Base-by-base conservation (phyloP, 345 rosid species). In the Citrus australasica region DNA sequence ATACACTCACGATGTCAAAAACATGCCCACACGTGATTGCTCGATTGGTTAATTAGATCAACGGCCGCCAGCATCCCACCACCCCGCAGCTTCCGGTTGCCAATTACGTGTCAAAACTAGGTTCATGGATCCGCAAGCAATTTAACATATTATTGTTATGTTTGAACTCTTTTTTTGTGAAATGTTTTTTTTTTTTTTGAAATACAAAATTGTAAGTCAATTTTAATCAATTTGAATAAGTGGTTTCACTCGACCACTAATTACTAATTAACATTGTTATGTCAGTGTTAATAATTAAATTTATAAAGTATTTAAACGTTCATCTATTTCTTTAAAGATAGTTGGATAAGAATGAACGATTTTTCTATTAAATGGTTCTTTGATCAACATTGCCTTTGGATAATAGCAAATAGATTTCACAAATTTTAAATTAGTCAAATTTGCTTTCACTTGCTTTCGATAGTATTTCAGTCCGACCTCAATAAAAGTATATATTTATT, bases 51-150 rank as follows among this genome's bases (percentile, higher is more conserved):
- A 1, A 6, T 32, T 53, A 7, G 33, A 76, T 37, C 53, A 76
- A 24, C 64, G 71, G 71, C 64, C 53, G 64, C 11, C 35, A 66
- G 46, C 33, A 14, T 0, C 33, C 71, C 78, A 63, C 3, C 70
- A 17, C 33, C 71, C 71, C 22, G 10, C 70, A 17, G 28, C 42
- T 27, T 38, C 56, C n/a, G 1, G 19, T 61, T n/a, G 40, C 2
- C 48, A 37, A 25, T 73, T 75, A 61, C 59, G 77, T 62, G 77
- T 60, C 68, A 40, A 67, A 67, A 16, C 10, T 69, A 24, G 2
- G 56, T 42, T 40, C 56, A 13, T 22, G 3, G 33, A 24, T 14
- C 30, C 35, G 1, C 32, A 62, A 27, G 66, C 14, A 30, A 32
- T 64, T 32, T 64, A 32, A 22, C 61, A 3, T 13, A 46, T 46